These are phyloP conservation scores for Diphasiastrum complanatum DNA, from an alignment of 83 land plant genomes.

Conservation along the genomic window DNA sequence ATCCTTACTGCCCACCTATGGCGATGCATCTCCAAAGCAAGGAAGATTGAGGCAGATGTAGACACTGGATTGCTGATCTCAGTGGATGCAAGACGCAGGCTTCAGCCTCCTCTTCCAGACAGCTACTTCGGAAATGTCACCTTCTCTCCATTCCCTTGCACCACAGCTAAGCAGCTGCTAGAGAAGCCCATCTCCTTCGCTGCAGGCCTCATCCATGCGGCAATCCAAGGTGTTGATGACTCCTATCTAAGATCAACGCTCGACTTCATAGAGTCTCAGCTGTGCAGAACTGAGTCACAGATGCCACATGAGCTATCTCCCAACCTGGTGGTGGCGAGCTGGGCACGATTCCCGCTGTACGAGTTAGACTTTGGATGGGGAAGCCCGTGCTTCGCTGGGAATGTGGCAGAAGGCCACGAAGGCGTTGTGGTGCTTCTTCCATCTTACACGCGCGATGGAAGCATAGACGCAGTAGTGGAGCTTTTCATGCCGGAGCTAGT, in stretches of 20 bases:
- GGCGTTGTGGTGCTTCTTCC: neutral
- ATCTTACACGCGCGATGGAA: neutral
- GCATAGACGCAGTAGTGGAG: neutral
- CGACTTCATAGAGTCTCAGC: conserved; percentile 1
- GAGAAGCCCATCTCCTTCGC: neutral
- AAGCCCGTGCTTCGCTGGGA: neutral
- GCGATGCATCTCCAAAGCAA: neutral
- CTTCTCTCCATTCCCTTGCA: neutral
- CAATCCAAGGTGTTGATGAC: neutral
- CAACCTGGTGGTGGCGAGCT: conserved; percentile 1
- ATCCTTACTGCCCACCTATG: conserved; percentile 1
- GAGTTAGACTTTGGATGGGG: conserved; percentile 5
- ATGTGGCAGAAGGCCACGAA: neutral
- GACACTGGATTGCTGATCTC: neutral
- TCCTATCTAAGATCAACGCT: neutral
- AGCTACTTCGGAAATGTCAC: conserved; percentile 1
- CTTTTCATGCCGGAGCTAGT: neutral
- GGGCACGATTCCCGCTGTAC: conserved; percentile 2
- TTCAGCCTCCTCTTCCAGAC: conserved; percentile 1
- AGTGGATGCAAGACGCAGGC: neutral
- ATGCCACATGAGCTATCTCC: neutral
- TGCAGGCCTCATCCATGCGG: neutral
- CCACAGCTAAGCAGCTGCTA: neutral
- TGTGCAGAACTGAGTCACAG: neutral
- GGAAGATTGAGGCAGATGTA: neutral